Conservation (phyloP, 306 rosid species). For the Trifolium dubium region DNA sequence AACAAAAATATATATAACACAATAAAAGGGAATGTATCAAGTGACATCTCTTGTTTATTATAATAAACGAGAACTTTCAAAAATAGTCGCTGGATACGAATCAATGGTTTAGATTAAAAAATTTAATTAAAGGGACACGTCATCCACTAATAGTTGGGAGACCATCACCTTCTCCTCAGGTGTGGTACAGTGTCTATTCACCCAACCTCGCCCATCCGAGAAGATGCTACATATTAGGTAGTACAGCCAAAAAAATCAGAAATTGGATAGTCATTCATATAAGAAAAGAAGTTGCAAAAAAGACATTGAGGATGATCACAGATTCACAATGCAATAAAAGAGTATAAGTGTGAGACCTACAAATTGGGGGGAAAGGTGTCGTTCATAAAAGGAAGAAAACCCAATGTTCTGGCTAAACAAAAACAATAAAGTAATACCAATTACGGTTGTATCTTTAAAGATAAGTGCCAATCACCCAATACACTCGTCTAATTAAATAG, state of each 20-base stretch:
- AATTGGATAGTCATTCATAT: too few relatives aligned
- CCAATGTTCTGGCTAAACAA: not conserved
- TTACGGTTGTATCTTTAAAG: too few relatives aligned
- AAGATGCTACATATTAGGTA: not conserved
- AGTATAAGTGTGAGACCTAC: not conserved
- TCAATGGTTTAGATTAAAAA: not conserved
- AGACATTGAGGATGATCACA: too few relatives aligned
- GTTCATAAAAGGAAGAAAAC: not conserved
- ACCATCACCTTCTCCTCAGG: not conserved
- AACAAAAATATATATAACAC: too few relatives aligned
- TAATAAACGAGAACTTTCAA: not conserved
- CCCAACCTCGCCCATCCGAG: not conserved
- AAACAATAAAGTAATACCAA: too few relatives aligned
- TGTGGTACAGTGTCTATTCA: not conserved
- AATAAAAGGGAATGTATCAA: not conserved
- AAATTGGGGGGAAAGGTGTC: not conserved
- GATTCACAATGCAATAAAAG: too few relatives aligned
- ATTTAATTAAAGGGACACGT: not conserved
- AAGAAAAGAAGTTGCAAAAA: too few relatives aligned
- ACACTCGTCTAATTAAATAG: too few relatives aligned
- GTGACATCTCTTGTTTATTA: not conserved
- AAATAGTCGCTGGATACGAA: not conserved
- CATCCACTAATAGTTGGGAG: not conserved
- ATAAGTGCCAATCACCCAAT: too few relatives aligned
- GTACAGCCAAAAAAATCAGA: too few relatives aligned